Base-by-base conservation (phyloP, 768 basidiomycete species). In the Pleurotus platypus region DNA sequence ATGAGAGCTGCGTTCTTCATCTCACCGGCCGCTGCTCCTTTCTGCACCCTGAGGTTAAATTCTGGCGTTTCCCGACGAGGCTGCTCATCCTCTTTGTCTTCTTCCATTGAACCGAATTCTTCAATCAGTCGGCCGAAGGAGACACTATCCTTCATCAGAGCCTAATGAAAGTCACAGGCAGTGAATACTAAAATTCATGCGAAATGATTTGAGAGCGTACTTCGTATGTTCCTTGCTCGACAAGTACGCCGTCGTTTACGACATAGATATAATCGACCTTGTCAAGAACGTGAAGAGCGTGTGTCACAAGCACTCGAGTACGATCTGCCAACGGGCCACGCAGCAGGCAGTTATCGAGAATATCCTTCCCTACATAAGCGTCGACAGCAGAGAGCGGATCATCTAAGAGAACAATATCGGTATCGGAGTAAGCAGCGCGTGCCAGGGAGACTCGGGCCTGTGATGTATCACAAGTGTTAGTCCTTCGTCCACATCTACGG, bases 371-470 rank as follows among this genome's bases (percentile, higher is more conserved):
- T 4, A 92, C 90, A 61, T 88, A 84, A 0, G 89, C 82, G 60
- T 92, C 90, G 6, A 92, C 85, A 0, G 90, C 90, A 37, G 85
- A 84, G 35, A 93, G 78, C 13, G 91, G 87, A 65, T 94, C 92
- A 64, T 94, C 91, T 26, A 93, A 77, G 12, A 93, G 78, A 42
- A 90, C 83, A 54, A 93, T 78, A 57, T 91, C 87, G 1, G 87
- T 78, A 0, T 78, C 71, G 2, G 88, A 85, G 64, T 92, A 94
- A 1, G 86, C 86, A 0, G 89, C 89, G 24, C 92, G 75, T 0
- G 91, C 92, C 20, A 92, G 72, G 1, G 85, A 86, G 3, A 90
- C 79, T n/a, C 88, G 84, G 39, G 87, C 86, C 80, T 87, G 63
- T 15, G 56, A 16, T 54, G 26, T 51, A 15, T 46, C 12, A 5